Base-by-base conservation (phyloP, 2,329 filamentous ascomycete species). In the Lecanicillium sp. region DNA sequence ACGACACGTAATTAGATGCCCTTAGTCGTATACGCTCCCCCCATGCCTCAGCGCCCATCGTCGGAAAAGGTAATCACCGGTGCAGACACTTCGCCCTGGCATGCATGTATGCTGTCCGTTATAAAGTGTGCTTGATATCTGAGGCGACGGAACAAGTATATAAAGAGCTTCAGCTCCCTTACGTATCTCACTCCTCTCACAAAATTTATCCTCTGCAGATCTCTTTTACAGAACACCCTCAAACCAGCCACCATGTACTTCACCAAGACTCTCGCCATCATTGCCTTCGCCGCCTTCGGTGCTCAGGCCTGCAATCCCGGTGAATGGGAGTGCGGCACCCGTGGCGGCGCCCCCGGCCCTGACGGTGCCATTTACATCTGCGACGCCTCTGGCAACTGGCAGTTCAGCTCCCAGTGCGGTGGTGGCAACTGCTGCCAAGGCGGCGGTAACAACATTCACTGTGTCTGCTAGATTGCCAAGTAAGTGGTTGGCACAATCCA, bases 231-330 rank as follows among this genome's bases (percentile, higher is more conserved):
- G n/a, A n/a, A n/a, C n/a, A n/a, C n/a, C 23, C 24, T 24, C 10
- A 15, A 40, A 29, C n/a, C 10, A 26, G 35, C 12, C 29, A 41
- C 7, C 37, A 48, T 48, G 45, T 42, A 48, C 45, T 41, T 48
- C 14, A 19, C 38, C 45, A 29, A 48, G 45, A 35, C 45, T 29
- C 37, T 48, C 37, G 37, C 37, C 12, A 33, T 48, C 24, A 17
- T 48, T 30, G 38, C 45, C 45, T 15, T 48, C 29, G 37, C 45
- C 45, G 30, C 41, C 15, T 35, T 48, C 17, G 45, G 45, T 11
- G 29, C 27, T 17, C 37, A 41, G 23, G 45, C 45, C 14, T 40
- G 37, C 38, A 41, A 3, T 0, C 1, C 2, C 9, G 44, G 37
- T n/a, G 23, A 48, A 12, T 48, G 26, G 3, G 3, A n/a, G 20